Conservation (phyloP, 202 grass and related monocot genomes). For the Alloteropsis angusta region DNA sequence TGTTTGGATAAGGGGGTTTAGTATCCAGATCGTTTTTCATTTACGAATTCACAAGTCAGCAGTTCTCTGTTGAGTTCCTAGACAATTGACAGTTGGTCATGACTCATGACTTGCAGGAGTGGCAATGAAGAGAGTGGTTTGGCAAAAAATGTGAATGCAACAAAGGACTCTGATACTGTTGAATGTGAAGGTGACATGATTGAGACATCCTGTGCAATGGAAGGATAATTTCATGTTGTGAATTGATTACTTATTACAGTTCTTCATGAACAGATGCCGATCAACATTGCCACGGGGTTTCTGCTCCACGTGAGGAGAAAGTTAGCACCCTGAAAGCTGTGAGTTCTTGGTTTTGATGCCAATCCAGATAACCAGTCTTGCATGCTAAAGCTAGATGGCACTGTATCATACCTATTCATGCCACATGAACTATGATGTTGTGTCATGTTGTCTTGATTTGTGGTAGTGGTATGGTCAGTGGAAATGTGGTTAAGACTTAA, state of each 20-base stretch:
- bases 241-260: conserved; percentile 10
- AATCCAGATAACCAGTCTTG: neutral
- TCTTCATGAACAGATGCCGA: conserved; percentile 55
- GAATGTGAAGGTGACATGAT: conserved; percentile 72
- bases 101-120: conserved; percentile 30
- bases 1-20: neutral
- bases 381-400: neutral
- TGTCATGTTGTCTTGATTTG: neutral
- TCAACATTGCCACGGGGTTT: conserved; percentile 72
- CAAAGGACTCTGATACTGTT: conserved; percentile 55
- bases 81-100: neutral
- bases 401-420: conserved; percentile 5
- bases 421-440: neutral
- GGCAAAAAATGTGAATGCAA: conserved; percentile 33
- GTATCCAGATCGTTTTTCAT: neutral
- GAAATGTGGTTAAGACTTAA: neutral
- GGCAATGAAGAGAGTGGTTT: conserved; percentile 42
- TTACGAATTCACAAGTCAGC: neutral
- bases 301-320: conserved; percentile 79
- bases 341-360: conserved; percentile 34
- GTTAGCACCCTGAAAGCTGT: conserved; percentile 89
- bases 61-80: neutral
- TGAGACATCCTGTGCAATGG: neutral
- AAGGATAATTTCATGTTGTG: neutral
- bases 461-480: neutral